These are phyloP conservation scores for Capsella rubella DNA, from an alignment of 441 rosid species.

Conservation along the genomic window DNA sequence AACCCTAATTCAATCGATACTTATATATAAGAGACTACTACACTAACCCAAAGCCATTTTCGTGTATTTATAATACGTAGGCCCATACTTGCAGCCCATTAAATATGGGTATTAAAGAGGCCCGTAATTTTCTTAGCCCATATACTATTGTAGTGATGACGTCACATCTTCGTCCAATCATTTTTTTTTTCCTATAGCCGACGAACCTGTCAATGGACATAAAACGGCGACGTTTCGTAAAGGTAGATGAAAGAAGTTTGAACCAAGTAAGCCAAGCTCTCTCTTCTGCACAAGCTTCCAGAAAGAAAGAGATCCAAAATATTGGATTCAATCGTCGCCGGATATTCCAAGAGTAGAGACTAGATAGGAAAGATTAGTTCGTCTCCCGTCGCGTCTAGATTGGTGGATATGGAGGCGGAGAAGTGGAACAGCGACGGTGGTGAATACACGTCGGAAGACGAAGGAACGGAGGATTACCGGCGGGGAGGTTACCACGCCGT, in stretches of 20 bases:
- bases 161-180: conserved; percentile 35
- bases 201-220: neutral
- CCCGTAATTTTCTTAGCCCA: neutral
- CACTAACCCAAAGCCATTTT: conserved; percentile 11
- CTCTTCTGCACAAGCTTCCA: conserved; percentile 39
- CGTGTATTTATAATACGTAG: neutral
- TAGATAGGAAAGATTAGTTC: conserved; percentile 4
- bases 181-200: conserved; percentile 1
- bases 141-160: neutral
- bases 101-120: neutral
- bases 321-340: conserved; percentile 30
- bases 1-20: conserved; percentile 41
- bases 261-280: conserved; percentile 29
- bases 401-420: conserved; percentile 38
- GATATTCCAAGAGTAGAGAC: conserved; percentile 5
- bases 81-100: neutral
- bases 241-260: conserved; percentile 35
- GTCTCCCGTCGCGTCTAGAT: conserved; percentile 7
- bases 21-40: conserved; percentile 37
- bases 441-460: conserved; percentile 74
- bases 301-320: conserved; percentile 34
- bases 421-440: conserved; percentile 51
- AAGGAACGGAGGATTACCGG: conserved; percentile 74
- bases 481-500: conserved; percentile 78
- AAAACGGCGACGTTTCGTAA: conserved; percentile 39